Evolutionary conservation across 352 stramenopile genomes (phyloP).

Genomic region (Globisporangium abappressorium): DNA sequence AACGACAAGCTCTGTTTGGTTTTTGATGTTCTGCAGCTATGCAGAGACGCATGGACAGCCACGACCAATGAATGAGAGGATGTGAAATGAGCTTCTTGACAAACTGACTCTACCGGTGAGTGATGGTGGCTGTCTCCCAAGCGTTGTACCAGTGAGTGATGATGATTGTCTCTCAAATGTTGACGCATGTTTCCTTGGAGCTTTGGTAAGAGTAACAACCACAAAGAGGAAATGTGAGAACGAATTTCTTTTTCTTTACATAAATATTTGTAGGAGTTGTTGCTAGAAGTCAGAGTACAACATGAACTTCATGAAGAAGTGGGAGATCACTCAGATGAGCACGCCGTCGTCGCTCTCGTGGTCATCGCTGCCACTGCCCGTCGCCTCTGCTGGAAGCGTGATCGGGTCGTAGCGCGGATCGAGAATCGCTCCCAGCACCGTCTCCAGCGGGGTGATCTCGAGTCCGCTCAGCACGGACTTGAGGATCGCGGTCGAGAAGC

Average conservation of each 20-base stretch:
- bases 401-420: conserved; percentile 46
- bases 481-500: conserved; percentile 45
- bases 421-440: conserved; percentile 19
- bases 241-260: not conserved
- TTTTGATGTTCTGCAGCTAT: not conserved
- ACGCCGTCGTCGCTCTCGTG: conserved; percentile 12
- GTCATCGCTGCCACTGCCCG: not conserved
- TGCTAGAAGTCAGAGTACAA: not conserved
- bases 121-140: not conserved
- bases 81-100: not conserved
- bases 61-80: not conserved
- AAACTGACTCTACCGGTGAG: not conserved
- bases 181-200: not conserved
- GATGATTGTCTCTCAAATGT: not conserved
- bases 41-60: not conserved
- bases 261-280: not conserved
- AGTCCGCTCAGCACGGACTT: conserved; percentile 28
- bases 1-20: not conserved
- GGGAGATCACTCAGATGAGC: conserved; percentile 7
- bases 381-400: conserved; percentile 22
- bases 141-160: not conserved
- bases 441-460: conserved; percentile 19
- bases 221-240: not conserved
- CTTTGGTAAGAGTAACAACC: too few species aligned
- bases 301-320: not conserved